Evolutionary conservation across 2,329 filamentous ascomycete species (phyloP).

Genomic region (Plenodomus biglobosus): DNA sequence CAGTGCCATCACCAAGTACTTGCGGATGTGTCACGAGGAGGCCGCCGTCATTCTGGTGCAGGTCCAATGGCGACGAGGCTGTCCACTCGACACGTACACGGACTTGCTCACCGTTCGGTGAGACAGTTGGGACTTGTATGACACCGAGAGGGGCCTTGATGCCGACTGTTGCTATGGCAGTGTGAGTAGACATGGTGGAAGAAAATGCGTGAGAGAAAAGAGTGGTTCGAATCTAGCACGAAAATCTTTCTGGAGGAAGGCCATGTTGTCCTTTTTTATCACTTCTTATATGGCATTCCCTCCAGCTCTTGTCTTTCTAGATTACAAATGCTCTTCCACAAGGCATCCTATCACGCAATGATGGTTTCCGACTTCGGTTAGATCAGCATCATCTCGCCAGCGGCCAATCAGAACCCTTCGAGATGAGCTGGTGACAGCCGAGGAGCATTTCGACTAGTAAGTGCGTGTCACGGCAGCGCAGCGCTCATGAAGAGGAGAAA

Average conservation of each 20-base stretch:
- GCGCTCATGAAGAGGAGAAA: too few relatives aligned
- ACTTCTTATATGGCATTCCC: background rate
- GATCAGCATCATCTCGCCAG: too few relatives aligned
- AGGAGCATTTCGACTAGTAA: too few relatives aligned
- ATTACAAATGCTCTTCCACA: conserved; percentile 7
- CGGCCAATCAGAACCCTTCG: too few relatives aligned
- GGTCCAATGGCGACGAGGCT: conserved; percentile 61
- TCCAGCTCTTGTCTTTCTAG: too few relatives aligned
- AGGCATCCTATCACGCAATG: conserved; percentile 1
- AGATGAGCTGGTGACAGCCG: background rate
- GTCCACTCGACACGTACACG: conserved; percentile 60
- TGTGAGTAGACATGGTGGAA: conserved; percentile 38
- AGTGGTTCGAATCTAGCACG: too few relatives aligned
- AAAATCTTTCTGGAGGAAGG: too few relatives aligned
- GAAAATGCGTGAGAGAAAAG: too few relatives aligned
- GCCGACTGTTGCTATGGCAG: conserved; percentile 46
- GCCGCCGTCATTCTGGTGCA: conserved; percentile 64
- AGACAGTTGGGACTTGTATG: conserved; percentile 40
- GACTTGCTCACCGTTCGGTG: conserved; percentile 50
- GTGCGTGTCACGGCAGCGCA: too few relatives aligned
- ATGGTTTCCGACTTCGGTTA: conserved; percentile 5
- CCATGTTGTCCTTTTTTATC: background rate
- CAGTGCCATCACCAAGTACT: conserved; percentile 55
- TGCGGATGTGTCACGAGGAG: conserved; percentile 56
- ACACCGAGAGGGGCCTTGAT: conserved; percentile 41